Base-by-base conservation (phyloP, 768 basidiomycete genomes). In the Heimioporus sp. region DNA sequence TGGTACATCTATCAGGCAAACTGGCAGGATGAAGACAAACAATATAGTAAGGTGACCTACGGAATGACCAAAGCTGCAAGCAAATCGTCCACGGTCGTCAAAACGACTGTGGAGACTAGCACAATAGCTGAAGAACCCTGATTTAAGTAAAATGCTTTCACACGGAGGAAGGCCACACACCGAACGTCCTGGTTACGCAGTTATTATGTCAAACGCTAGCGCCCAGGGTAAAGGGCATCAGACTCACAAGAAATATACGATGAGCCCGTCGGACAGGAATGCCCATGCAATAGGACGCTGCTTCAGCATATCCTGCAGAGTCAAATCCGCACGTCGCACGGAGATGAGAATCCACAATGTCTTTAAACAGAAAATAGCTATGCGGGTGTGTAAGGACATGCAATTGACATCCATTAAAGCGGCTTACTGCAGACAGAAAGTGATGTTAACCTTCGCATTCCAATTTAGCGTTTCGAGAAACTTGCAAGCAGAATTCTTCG, bases 351-450 rank as follows among this genome's bases (percentile, higher is more conserved):
- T 32, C 31, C 47, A 60, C 43, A 65, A 10, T 30, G 62, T 62
- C 49, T 65, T 44, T 36, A 41, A 13, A n/a, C 41, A 62, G 38
- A 63, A 53, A 17, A 55, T 42, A 13, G 56, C 62, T 63, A 21
- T 44, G 12, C 2, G 17, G 19, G 34, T 43, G 42, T 11, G 38
- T 65, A 31, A 57, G 21, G 12, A 39, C 32, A 19, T 4, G 8
- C 15, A 34, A 17, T 20, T 5, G 21, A 31, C 8, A 12, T 7
- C 11, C 11, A 28, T 42, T n/a, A 10, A 20, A 4, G 28, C 16
- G 10, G 35, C 64, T 28, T 21, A 65, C 63, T 63, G 16, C 61
- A 47, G 7, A 63, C 50, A 28, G 53, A 10, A 41, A 64, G 55
- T 15, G 55, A 53, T 20, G 15, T 40, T n/a, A 63, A 10, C 63